Conservation (phyloP, 805 yeast genomes). For the Kodamaea kakaduensis region DNA sequence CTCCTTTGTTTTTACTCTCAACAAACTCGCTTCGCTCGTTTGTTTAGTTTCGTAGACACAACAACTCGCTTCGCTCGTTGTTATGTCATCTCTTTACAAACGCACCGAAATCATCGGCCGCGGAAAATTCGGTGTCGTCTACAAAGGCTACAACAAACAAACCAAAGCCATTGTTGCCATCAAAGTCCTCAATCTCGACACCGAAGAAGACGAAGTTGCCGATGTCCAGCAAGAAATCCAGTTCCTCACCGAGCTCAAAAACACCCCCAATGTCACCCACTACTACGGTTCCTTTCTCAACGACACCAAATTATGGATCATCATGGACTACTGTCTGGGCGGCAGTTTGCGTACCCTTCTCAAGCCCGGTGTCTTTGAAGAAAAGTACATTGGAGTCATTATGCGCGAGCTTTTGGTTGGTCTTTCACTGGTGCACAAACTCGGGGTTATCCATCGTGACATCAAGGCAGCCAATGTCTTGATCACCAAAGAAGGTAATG, state of each 20-base stretch:
- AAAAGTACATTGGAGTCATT: constrained; percentile 75
- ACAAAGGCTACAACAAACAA: constrained; percentile 70
- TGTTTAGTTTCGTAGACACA: no score
- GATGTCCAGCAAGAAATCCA: constrained; percentile 94
- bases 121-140: constrained; percentile 96
- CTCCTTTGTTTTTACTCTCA: no score
- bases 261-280: constrained; percentile 87
- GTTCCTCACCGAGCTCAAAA: constrained; percentile 74
- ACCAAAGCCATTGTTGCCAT: constrained; percentile 85
- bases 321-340: constrained; percentile 97
- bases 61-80: constrained; percentile 2
- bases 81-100: constrained; percentile 43
- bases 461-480: constrained; percentile 94
- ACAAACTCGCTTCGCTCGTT: no score
- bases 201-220: constrained; percentile 88
- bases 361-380: constrained; percentile 85
- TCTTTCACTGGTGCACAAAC: constrained; percentile 73
- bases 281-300: constrained; percentile 84
- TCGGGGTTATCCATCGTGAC: constrained; percentile 94
- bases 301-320: constrained; percentile 93
- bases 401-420: constrained; percentile 79
- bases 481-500: constrained; percentile 82
- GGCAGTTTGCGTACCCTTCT: constrained; percentile 86
- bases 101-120: constrained; percentile 90
- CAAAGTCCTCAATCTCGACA: constrained; percentile 86